Conservation (phyloP, 179 eudicot genomes). For the Actinidia polygama region DNA sequence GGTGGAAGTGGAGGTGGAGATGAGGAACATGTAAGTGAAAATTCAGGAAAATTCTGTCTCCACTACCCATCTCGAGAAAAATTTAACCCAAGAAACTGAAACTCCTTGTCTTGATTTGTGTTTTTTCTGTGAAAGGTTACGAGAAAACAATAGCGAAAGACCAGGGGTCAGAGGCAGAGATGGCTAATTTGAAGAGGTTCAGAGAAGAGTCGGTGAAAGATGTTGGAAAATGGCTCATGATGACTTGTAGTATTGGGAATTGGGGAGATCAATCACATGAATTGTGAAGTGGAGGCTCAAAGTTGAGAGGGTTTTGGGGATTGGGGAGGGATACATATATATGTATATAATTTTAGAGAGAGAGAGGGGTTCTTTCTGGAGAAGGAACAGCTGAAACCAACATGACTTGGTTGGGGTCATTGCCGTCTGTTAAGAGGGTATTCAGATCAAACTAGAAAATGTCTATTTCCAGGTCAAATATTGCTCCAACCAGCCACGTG, state of each 20-base stretch:
- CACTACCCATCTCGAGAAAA: constrained; percentile 6
- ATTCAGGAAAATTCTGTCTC: constrained; percentile 17
- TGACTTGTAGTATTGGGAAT: not conserved
- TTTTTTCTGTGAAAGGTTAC: constrained; percentile 14
- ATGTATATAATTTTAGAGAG: too few species aligned
- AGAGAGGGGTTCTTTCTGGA: too few species aligned
- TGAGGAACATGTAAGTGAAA: constrained; percentile 21
- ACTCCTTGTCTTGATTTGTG: not conserved
- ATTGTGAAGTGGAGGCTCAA: too few species aligned
- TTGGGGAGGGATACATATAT: not conserved
- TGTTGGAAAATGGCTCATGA: constrained; percentile 59
- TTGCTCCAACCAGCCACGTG: too few species aligned
- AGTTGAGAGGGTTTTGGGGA: too few species aligned
- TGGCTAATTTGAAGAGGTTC: constrained; percentile 44
- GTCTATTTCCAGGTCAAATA: too few species aligned
- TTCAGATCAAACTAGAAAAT: too few species aligned
- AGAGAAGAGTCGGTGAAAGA: constrained; percentile 51
- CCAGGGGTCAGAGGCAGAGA: constrained; percentile 54
- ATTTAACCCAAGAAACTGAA: not conserved
- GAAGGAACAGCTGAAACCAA: not conserved
- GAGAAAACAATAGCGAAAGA: constrained; percentile 39
- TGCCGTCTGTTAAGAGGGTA: too few species aligned
- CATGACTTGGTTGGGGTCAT: not conserved
- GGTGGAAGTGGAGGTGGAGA: not conserved
- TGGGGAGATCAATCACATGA: not conserved